These are phyloP conservation scores for Colletotrichum sp. DNA, from an alignment of 2,329 filamentous ascomycete genomes.

Conservation along the genomic window DNA sequence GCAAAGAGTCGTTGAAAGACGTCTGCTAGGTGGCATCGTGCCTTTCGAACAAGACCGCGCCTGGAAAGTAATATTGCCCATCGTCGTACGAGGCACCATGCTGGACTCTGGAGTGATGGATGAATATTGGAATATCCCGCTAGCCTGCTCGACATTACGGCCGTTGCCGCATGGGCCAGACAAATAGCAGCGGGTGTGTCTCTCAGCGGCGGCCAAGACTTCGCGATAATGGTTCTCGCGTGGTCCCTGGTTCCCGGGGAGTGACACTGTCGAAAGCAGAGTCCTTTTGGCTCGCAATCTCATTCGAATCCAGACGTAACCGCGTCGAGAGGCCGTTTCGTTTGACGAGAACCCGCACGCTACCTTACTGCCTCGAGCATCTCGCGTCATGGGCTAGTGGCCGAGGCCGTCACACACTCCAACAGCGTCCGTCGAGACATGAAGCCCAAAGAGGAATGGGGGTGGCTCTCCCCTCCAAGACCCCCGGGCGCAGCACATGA, in stretches of 20 bases:
- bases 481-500: not conserved
- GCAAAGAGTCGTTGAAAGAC: not conserved
- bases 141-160: not conserved
- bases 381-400: not conserved
- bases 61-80: not conserved
- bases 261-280: not conserved
- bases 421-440: constrained; percentile 19
- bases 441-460: constrained; percentile 14
- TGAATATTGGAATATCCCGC: not conserved
- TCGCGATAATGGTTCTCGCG: not conserved
- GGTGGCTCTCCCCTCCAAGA: constrained; percentile 19
- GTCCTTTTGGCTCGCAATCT: not conserved
- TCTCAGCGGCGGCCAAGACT: not conserved
- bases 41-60: not conserved
- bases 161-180: not conserved
- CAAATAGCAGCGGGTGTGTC: not conserved
- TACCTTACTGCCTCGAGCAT: not conserved
- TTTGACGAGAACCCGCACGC: constrained; percentile 6
- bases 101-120: not conserved
- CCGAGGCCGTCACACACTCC: not conserved
- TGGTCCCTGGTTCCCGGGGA: not conserved
- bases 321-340: not conserved
- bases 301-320: not conserved
- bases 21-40: not conserved
- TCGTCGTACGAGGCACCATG: not conserved